Evolutionary conservation across 1,284 basidiomycete species (phyloP), one percentile per base, ranked within the genome.

Genomic region (Ganoderma sp.): DNA sequence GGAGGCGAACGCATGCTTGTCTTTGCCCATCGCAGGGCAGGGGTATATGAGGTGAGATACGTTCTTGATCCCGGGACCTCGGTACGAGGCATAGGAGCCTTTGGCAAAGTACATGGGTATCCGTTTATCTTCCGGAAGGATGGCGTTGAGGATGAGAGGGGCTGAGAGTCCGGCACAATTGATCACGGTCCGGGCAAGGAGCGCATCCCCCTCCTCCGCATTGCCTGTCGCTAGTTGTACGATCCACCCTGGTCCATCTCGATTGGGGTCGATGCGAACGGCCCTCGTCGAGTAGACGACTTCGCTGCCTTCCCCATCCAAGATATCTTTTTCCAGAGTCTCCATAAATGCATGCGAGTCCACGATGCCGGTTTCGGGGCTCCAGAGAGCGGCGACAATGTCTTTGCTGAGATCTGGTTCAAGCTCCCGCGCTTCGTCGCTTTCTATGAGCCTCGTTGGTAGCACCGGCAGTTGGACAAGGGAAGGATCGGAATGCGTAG

Each of bases 311-410:
- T 89, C 91, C 4, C 88, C 87, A 9, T 94, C 89, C 10, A 81
- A 79, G 63, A 98, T 89, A 64, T 97, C 94, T 72, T 84, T 85
- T 77, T 95, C 94, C 45, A 98, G 82, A 69, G 87, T 90, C 73
- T 89, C 85, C 87, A 96, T 94, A 60, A 94, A 81, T 5, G 88
- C 80, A 81, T 97, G 96, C 0, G 93, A 94, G 78, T 97, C 93
- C 2, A 99, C 81, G 70, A 99, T 98, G 1, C 97, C 97, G 0
- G 97, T 98, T 73, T 92, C 88, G 3, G 94, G 91, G 68, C 91
- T 95, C 80, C 91, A 90, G 25, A 99, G 79, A 0, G 96, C 95
- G 15, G 85, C 87, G 0, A 83, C 82, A 64, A 98, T 93, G 56
- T 89, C 83, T 2, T 79, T 75, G 0, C 92, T 91, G 1, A 99